These are phyloP conservation scores for Tylopilus orsonianus DNA, from an alignment of 1,284 basidiomycete species.

Conservation along the genomic window DNA sequence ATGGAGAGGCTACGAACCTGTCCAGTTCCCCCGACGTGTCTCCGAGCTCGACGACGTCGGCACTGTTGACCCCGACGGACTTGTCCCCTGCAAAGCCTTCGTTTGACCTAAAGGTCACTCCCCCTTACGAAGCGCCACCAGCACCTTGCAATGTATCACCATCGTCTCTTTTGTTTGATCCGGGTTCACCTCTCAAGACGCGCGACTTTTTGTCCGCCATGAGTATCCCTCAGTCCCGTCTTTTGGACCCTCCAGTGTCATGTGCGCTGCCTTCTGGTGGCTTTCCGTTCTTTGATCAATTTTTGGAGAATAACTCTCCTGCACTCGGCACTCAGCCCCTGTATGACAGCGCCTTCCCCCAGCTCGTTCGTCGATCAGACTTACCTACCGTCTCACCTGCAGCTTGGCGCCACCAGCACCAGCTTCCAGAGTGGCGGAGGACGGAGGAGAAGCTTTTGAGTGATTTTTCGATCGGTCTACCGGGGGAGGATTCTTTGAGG, in stretches of 20 bases:
- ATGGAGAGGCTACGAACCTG: conserved; percentile 42
- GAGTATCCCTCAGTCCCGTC: conserved; percentile 33
- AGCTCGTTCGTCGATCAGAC: conserved; percentile 24
- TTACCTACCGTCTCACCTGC: conserved; percentile 13
- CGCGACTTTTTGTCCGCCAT: conserved; percentile 39
- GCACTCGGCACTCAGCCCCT: conserved; percentile 37
- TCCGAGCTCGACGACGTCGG: conserved; percentile 63
- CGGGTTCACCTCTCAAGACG: conserved; percentile 38
- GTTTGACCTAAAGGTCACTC: conserved; percentile 55
- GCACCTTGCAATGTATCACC: conserved; percentile 32
- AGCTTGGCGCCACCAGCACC: conserved; percentile 30
- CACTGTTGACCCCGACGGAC: conserved; percentile 66
- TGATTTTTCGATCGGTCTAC: conserved; percentile 22
- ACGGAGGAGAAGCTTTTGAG: conserved; percentile 22
- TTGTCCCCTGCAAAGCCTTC: conserved; percentile 58
- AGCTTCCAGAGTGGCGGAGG: conserved; percentile 31
- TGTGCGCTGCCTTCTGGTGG: conserved; percentile 35
- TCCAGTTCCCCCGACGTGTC: conserved; percentile 64
- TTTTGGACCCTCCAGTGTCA: conserved; percentile 32
- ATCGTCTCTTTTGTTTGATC: conserved; percentile 44
- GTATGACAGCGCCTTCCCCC: conserved; percentile 37
- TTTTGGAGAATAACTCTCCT: conserved; percentile 43
- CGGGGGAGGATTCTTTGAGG: conserved; percentile 29
- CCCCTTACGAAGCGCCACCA: conserved; percentile 47
- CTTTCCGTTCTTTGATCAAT: conserved; percentile 53